These are phyloP conservation scores for Rhizopus sp. DNA, from an alignment of 371 early-diverging fungal genomes.

Conservation along the genomic window DNA sequence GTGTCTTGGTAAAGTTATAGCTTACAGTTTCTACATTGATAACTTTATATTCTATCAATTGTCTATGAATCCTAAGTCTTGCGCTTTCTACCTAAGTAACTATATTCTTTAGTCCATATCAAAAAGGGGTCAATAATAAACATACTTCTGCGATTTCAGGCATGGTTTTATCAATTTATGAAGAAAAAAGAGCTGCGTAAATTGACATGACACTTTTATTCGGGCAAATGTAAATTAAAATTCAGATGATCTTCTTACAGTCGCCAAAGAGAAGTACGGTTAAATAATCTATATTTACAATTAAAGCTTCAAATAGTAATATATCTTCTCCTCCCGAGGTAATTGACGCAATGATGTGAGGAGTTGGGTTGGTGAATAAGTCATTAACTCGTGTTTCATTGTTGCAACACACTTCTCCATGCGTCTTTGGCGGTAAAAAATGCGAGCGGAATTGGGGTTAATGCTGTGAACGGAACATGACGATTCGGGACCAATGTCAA, in stretches of 20 bases:
- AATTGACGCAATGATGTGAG: too few relatives aligned
- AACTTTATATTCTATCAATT: constrained; percentile 44
- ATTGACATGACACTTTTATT: neutral
- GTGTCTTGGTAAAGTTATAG: neutral
- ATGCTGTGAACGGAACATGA: too few relatives aligned
- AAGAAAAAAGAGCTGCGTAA: neutral
- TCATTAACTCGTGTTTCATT: too few relatives aligned
- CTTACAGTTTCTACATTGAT: constrained; percentile 36
- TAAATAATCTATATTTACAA: neutral
- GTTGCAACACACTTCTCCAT: too few relatives aligned
- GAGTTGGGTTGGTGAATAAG: too few relatives aligned
- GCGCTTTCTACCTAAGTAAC: constrained; percentile 40
- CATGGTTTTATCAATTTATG: constrained; percentile 16
- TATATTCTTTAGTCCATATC: neutral
- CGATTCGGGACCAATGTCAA: too few relatives aligned
- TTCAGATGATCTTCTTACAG: too few relatives aligned
- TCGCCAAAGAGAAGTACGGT: too few relatives aligned
- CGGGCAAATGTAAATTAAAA: too few relatives aligned
- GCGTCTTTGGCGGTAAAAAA: too few relatives aligned
- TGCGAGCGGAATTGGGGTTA: too few relatives aligned
- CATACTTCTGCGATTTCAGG: constrained; percentile 41
- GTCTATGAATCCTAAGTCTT: constrained; percentile 38
- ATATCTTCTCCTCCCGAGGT: neutral
- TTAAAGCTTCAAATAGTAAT: neutral
- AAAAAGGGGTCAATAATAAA: neutral